Evolutionary conservation across 306 rosid genomes (phyloP), one percentile per base, ranked within the genome.

Genomic region (Acacia confusa): DNA sequence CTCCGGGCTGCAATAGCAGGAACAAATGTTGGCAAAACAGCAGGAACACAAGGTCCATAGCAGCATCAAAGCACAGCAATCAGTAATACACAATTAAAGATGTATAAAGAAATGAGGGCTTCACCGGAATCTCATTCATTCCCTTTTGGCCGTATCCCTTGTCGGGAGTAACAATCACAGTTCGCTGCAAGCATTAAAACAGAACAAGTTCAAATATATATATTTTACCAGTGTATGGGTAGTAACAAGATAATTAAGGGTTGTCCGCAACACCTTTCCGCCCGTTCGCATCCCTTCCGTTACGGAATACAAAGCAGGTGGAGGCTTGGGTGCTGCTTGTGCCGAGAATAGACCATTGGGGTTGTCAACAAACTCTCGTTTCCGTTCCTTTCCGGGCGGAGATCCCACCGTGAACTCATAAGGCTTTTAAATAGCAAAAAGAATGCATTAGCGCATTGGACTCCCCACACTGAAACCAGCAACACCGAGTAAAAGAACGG

Each of bases 321-420:
- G 99, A 34, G 99, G 99, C 86, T 90, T 95, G 11, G 99, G 99
- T 60, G 98, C 88, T 55, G 99, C 99, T 88, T 95, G 99, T 76
- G 98, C 98, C 25, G 98, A 95, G 87, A 95, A 93, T 41, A 95
- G 81, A 77, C 98, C 98, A 82, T 95, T 95, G 25, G 97, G 97
- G 52, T 91, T 95, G 84, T 95, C 98, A 14, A 88, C 98, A 82
- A 88, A 92, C 7, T 93, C 98, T 17, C 98, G 93, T 82, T 93
- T 95, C 90, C 99, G 87, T 83, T 95, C 99, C 86, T 92, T 95
- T 57, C 99, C 99, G 0, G 99, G 93, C 20, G 91, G 86, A 80
- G 95, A 88, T 75, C 97, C 99, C 71, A 95, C 98, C 87, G 47
- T 89, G 93, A 95, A 95, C 83, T 79, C 92, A 45, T 95, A 95